Evolutionary conservation across 257 asterid species (phyloP).

Genomic region (Nicotiana benthamiana): DNA sequence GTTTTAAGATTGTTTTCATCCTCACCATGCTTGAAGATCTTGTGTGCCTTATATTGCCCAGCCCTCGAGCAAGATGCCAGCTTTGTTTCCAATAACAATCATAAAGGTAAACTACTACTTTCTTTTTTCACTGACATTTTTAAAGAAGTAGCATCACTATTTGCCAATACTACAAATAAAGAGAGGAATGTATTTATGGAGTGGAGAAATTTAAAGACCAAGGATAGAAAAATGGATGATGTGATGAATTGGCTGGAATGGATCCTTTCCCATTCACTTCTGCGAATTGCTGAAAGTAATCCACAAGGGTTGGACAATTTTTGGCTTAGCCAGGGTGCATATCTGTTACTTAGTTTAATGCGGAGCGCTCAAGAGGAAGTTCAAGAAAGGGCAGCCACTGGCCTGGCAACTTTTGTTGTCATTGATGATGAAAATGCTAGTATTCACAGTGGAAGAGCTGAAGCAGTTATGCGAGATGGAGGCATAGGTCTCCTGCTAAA

Average conservation of each 20-base stretch:
- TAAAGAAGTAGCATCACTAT: slow-evolving; percentile 48
- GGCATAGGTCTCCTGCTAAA: slow-evolving; percentile 58
- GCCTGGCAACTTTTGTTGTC: slow-evolving; percentile 70
- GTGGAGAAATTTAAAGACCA: slow-evolving; percentile 31
- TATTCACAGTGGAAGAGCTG: slow-evolving; percentile 73
- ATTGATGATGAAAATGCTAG: slow-evolving; percentile 74
- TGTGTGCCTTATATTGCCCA: slow-evolving; percentile 65
- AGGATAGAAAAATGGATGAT: slow-evolving; percentile 41
- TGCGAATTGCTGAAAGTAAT: slow-evolving; percentile 73
- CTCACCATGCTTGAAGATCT: slow-evolving; percentile 47
- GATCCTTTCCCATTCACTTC: slow-evolving; percentile 62
- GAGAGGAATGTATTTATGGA: slow-evolving; percentile 45
- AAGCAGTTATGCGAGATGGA: slow-evolving; percentile 58
- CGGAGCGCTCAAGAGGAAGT: slow-evolving; percentile 74
- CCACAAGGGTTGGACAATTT: slow-evolving; percentile 62
- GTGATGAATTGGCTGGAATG: slow-evolving; percentile 73
- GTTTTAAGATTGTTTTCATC: slow-evolving; percentile 46
- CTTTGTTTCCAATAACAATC: slow-evolving; percentile 42
- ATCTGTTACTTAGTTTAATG: slow-evolving; percentile 57
- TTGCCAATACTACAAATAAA: slow-evolving; percentile 34
- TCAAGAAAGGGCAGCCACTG: slow-evolving; percentile 86
- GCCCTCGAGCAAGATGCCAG: slow-evolving; percentile 46
- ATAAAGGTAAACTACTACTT: slow-evolving; percentile 56
- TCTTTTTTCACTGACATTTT: slow-evolving; percentile 48
- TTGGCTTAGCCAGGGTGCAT: slow-evolving; percentile 79